These are phyloP conservation scores for Taxawa tesnikishii DNA, from an alignment of 2,329 filamentous ascomycete genomes.

Conservation along the genomic window DNA sequence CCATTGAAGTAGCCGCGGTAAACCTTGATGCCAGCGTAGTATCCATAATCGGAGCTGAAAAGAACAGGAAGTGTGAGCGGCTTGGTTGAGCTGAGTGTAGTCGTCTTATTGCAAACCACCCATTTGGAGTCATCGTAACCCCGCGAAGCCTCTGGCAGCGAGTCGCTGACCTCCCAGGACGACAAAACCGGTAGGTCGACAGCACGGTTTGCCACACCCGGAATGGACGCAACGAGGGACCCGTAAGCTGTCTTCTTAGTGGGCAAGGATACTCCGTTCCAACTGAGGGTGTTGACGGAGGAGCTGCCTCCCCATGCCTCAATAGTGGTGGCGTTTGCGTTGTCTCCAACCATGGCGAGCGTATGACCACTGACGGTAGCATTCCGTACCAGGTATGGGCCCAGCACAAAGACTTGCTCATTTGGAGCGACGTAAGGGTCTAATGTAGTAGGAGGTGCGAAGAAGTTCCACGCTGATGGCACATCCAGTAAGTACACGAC, in stretches of 20 bases:
- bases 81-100: conserved; percentile 21
- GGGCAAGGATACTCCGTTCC: conserved; percentile 24
- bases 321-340: conserved; percentile 21
- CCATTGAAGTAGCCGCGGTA: conserved; percentile 29
- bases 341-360: conserved; percentile 22
- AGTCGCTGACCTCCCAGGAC: conserved; percentile 35
- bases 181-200: conserved; percentile 28
- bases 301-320: conserved; percentile 27
- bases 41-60: conserved; percentile 28
- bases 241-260: conserved; percentile 23
- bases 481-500: conserved; percentile 42
- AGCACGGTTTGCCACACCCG: conserved; percentile 12
- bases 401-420: conserved; percentile 32
- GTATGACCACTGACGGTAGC: conserved; percentile 22
- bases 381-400: conserved; percentile 28
- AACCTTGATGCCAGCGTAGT: conserved; percentile 27
- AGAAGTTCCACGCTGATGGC: conserved; percentile 43
- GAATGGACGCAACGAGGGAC: conserved; percentile 19
- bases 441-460: conserved; percentile 36
- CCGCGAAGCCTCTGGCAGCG: conserved; percentile 33
- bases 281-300: conserved; percentile 17
- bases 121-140: conserved; percentile 36
- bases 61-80: conserved; percentile 27
- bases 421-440: conserved; percentile 32
- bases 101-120: conserved; percentile 25